Evolutionary conservation across 768 basidiomycete genomes (phyloP).

Genomic region (Russula vinacea): DNA sequence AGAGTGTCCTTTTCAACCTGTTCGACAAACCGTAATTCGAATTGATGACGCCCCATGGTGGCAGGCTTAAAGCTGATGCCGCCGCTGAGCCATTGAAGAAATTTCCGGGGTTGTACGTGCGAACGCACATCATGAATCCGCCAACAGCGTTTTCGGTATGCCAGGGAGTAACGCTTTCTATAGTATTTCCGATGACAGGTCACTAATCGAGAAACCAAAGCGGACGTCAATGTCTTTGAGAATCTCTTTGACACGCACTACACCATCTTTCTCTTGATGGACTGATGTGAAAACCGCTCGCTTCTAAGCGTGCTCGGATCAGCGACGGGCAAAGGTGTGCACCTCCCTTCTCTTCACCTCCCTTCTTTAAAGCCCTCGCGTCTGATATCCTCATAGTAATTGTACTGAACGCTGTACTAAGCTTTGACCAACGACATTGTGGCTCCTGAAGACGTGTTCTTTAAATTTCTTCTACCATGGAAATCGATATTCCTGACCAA

Average conservation of each 20-base stretch:
- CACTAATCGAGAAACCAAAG: constrained; percentile 35
- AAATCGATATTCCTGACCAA: no score
- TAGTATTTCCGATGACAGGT: constrained; percentile 97
- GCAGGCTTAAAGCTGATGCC: constrained; percentile 88
- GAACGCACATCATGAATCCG: not conserved
- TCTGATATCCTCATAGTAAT: no score
- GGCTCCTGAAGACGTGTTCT: no score
- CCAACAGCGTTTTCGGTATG: constrained; percentile 53
- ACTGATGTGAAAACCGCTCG: no score
- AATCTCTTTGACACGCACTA: constrained; percentile 84
- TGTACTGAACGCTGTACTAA: no score
- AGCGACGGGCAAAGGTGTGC: no score
- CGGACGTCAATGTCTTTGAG: constrained; percentile 49
- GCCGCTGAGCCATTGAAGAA: constrained; percentile 84
- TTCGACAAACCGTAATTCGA: constrained; percentile 51
- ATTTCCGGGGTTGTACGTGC: constrained; percentile 81
- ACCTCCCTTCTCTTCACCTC: no score
- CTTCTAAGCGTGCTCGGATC: no score
- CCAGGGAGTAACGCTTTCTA: constrained; percentile 74
- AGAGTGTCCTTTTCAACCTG: constrained; percentile 95
- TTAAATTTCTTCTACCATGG: no score
- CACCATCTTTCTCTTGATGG: constrained; percentile 91
- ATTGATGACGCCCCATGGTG: constrained; percentile 91
- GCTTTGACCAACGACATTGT: no score
- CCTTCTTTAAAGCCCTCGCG: no score